phyloP scores from a whole-genome alignment of 2,329 filamentous ascomycete genomes.

The Endocalyx cinctus region DNA sequence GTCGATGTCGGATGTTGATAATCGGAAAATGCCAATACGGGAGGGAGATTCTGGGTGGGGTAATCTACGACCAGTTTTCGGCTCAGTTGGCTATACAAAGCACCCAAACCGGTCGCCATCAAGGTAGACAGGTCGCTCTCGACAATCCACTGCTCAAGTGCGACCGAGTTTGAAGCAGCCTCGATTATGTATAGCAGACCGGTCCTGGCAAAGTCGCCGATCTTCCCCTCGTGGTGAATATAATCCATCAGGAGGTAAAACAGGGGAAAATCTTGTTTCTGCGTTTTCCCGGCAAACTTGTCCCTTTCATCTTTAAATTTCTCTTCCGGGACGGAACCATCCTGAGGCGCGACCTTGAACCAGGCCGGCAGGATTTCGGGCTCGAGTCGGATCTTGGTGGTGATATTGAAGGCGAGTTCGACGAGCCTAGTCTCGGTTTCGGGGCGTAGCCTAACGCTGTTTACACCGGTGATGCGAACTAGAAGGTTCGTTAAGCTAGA shows the following conservation, averaged over 20 bases:
- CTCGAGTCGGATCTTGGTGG: conserved; percentile 89
- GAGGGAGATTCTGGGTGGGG: conserved; percentile 68
- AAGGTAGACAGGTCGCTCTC: conserved; percentile 93
- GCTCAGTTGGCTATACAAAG: conserved; percentile 61
- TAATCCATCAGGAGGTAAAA: conserved; percentile 96
- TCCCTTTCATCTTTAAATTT: conserved; percentile 47
- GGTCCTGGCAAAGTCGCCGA: conserved; percentile 93
- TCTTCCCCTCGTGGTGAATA: conserved; percentile 90
- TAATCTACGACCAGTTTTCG: conserved; percentile 80
- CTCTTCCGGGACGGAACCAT: conserved; percentile 28
- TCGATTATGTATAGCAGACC: conserved; percentile 95
- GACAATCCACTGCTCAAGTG: conserved; percentile 91
- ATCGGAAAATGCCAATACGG: conserved; percentile 84
- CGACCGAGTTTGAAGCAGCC: conserved; percentile 75
- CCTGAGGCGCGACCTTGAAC: conserved; percentile 68
- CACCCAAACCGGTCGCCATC: conserved; percentile 93
- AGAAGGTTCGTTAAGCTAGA: conserved; percentile 83
- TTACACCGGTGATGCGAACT: conserved; percentile 69
- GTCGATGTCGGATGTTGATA: conserved; percentile 69
- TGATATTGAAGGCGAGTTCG: conserved; percentile 91
- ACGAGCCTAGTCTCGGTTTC: conserved; percentile 87
- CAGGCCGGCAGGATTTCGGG: conserved; percentile 83
- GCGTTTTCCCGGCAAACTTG: conserved; percentile 77
- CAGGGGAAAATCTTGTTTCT: conserved; percentile 88
- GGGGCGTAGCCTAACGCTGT: conserved; percentile 66